phyloP scores from a whole-genome alignment of 257 asterid species.

The Fraxinus americana region DNA sequence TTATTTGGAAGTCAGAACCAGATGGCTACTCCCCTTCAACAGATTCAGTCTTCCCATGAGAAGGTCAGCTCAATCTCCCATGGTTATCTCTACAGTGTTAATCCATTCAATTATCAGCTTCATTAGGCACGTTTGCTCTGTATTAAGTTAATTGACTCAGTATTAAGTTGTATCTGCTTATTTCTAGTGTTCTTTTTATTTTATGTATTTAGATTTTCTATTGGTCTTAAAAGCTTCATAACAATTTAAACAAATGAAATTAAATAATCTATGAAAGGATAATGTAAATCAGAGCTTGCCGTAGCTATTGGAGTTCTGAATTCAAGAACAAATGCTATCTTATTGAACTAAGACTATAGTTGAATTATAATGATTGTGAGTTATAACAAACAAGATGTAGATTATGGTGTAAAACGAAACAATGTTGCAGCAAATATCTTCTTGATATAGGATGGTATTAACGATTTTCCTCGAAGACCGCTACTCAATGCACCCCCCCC shows the following conservation, averaged over 20 bases:
- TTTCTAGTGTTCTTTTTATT: too few species aligned
- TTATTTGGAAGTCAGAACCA: conserved; percentile 62
- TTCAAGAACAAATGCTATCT: neutral
- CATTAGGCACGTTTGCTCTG: neutral
- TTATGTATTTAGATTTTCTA: too few species aligned
- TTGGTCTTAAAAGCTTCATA: neutral
- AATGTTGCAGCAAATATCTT: neutral
- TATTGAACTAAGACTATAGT: neutral
- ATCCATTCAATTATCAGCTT: neutral
- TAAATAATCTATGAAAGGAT: too few species aligned
- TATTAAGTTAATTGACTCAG: too few species aligned
- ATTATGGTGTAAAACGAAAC: neutral
- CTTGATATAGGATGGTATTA: too few species aligned
- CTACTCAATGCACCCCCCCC: too few species aligned
- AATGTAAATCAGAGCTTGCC: neutral
- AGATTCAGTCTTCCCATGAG: conserved; percentile 68
- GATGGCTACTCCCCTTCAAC: conserved; percentile 70
- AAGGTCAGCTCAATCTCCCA: conserved; percentile 47
- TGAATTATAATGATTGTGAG: neutral
- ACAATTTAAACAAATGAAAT: neutral
- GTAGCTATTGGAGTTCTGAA: neutral
- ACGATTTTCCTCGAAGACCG: too few species aligned
- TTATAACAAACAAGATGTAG: neutral
- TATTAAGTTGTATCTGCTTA: too few species aligned
- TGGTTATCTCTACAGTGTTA: neutral